Evolutionary conservation across 2,329 filamentous ascomycete species (phyloP).

Genomic region (Phyllosticta citrichinensis): DNA sequence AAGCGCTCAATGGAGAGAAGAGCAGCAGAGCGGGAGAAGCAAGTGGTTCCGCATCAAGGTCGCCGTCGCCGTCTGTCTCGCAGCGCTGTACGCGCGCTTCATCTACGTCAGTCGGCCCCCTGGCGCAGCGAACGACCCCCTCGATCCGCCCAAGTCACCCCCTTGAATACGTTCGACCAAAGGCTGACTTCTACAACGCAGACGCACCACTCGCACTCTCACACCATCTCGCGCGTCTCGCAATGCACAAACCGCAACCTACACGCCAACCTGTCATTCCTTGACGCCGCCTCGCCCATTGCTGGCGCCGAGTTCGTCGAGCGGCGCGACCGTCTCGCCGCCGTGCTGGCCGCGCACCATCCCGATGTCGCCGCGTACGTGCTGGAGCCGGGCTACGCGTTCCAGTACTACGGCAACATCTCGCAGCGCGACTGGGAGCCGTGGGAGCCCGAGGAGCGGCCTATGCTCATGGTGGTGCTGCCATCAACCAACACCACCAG

Average conservation of each 20-base stretch:
- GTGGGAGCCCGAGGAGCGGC: slow-evolving; percentile 55
- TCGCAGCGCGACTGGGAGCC: slow-evolving; percentile 53
- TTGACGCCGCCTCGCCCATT: slow-evolving; percentile 41
- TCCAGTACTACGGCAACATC: slow-evolving; percentile 54
- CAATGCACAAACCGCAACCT: slow-evolving; percentile 46
- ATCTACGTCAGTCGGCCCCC: slow-evolving; percentile 1
- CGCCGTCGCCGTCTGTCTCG: background rate
- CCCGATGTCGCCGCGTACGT: slow-evolving; percentile 49
- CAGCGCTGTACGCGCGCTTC: slow-evolving; percentile 1
- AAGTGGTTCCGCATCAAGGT: background rate
- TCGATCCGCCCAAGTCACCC: background rate
- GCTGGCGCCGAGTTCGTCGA: slow-evolving; percentile 42
- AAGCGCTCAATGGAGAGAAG: background rate
- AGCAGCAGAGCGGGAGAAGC: background rate
- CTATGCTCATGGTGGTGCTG: slow-evolving; percentile 52
- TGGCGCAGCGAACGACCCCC: background rate
- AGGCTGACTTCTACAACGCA: background rate
- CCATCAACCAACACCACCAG: slow-evolving; percentile 32
- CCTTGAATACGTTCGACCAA: background rate
- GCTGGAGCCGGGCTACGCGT: slow-evolving; percentile 54
- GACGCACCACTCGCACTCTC: slow-evolving; percentile 4
- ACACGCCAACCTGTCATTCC: slow-evolving; percentile 41
- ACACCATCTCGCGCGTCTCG: slow-evolving; percentile 22
- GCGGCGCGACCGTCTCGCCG: slow-evolving; percentile 47
- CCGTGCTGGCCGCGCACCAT: slow-evolving; percentile 35